Evolutionary conservation across 192 early-diverging fungal species (phyloP).

Genomic region (Coemansia sp.): DNA sequence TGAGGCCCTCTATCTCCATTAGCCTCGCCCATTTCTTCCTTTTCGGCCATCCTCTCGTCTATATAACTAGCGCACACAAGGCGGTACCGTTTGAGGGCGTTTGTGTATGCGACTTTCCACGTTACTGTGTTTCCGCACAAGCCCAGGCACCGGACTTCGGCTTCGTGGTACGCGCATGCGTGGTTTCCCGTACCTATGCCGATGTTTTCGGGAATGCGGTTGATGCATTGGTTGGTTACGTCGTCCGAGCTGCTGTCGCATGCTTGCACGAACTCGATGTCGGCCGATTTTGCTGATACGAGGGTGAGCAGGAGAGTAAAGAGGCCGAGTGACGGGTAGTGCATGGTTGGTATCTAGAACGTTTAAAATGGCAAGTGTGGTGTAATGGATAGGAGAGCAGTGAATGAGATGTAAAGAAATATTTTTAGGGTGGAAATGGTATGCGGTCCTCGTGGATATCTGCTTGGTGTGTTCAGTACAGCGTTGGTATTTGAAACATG

Average conservation of each 20-base stretch:
- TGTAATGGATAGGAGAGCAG: too few relatives aligned
- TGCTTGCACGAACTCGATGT: constrained; percentile 46
- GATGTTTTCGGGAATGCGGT: constrained; percentile 51
- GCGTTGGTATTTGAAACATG: too few relatives aligned
- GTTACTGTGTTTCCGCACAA: constrained; percentile 52
- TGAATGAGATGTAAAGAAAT: too few relatives aligned
- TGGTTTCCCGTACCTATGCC: constrained; percentile 38
- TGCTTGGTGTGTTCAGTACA: too few relatives aligned
- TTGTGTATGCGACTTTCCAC: constrained; percentile 48
- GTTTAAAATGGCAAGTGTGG: too few relatives aligned
- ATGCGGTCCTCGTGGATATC: too few relatives aligned
- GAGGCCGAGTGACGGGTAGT: neutral
- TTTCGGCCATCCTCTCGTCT: constrained; percentile 42
- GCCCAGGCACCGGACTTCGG: constrained; percentile 49
- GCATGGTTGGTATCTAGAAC: neutral
- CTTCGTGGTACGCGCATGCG: constrained; percentile 54
- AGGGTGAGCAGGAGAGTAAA: neutral
- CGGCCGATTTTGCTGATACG: constrained; percentile 11
- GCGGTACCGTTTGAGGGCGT: constrained; percentile 49
- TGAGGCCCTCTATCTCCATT: constrained; percentile 9
- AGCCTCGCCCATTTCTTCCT: constrained; percentile 34
- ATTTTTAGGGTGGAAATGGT: too few relatives aligned
- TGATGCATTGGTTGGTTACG: constrained; percentile 55
- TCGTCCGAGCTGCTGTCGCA: constrained; percentile 52
- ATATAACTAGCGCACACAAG: constrained; percentile 52